Base-by-base conservation (phyloP, 2,329 filamentous ascomycete species). In the Phaeosphaeriaceae sp. region DNA sequence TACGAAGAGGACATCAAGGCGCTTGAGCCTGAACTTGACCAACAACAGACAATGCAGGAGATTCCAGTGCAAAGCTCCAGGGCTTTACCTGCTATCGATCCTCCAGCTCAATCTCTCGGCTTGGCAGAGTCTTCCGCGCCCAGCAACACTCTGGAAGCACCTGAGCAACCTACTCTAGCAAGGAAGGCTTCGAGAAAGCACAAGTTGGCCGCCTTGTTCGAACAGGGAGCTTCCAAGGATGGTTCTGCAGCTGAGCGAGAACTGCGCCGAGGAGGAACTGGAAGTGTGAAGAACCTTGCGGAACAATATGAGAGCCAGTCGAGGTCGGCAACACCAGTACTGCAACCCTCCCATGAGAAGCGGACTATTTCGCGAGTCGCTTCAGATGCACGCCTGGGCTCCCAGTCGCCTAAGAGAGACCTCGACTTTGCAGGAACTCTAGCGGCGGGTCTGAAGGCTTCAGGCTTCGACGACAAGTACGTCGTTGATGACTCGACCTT, bases 381-480 rank as follows among this genome's bases (percentile, higher is more conserved):
- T 36, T 69, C 68, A 7, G 56, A 60, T 7, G 60, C 62, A 31
- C 63, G 58, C 31, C 36, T 61, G 17, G 58, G 57, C 21, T 61
- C 62, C 5, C 65, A 66, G 36, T 65, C 70, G 7, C 74, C 75
- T 19, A 61, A 70, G 21, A 67, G 69, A 51, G 78, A 82, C 48
- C 76, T 81, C 36, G 81, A 82, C 59, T 83, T 83, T 53, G 79
- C 81, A 22, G 81, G 80, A 4, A 79, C 80, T 4, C 67, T 83
- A 7, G 80, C 81, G 21, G 81, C 80, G 51, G 80, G 80, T 27
- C 65, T 83, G 15, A 73, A 78, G 56, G 77, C 80, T 51, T 81
- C 79, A 24, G 81, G 81, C 31, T 83, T 83, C 62, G 72, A 82
- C 62, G 75, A 80, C 4, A 71, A 78, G 48, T 69, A 81, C 31